Evolutionary conservation across 306 rosid genomes (phyloP), one percentile per base, ranked within the genome.

Genomic region (Lagenaria siceraria): DNA sequence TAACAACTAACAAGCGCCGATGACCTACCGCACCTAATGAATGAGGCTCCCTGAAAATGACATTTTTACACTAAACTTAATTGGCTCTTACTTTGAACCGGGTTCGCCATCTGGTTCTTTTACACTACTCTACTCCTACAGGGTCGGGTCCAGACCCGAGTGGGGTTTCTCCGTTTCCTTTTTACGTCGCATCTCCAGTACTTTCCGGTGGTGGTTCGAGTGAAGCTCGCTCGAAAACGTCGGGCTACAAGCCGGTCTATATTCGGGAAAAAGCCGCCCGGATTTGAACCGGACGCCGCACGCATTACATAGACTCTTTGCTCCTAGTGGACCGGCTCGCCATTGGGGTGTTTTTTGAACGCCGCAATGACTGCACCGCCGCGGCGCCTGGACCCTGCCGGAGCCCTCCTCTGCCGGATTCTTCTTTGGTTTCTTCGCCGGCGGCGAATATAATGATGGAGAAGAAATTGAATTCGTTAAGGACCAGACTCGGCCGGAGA

Each of bases 261-360:
- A 95, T 69, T 95, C 98, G 55, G 98, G 98, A 3, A 95, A 81
- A 5, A 95, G 85, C 49, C 98, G 90, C 52, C 98, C 98, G 62
- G 98, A 95, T 86, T 95, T 95, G 83, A 2, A 95, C 33, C 98
- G 86, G 36, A 95, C 98, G 9, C 97, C 97, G 3, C 98, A 95
- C 0, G 98, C 98, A 79, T 95, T 95, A 53, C 98, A 95, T 0
- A 95, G 84, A 0, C 97, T 92, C 55, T 92, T 92, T 8, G 97
- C 89, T 19, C 98, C 98, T 1, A 86, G 90, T 0, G 98, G 98
- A 0, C 98, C 98, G 29, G 96, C 83, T 77, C 98, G 78, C 98
- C 98, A 95, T 87, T 95, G 98, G 1, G 98, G 98, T 24, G 98
- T 95, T 83, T 88, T 95, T 82, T 92, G 97, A 0, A 95, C 98